Evolutionary conservation across 257 asterid genomes (phyloP).

Genomic region (Verbascum thapsus): DNA sequence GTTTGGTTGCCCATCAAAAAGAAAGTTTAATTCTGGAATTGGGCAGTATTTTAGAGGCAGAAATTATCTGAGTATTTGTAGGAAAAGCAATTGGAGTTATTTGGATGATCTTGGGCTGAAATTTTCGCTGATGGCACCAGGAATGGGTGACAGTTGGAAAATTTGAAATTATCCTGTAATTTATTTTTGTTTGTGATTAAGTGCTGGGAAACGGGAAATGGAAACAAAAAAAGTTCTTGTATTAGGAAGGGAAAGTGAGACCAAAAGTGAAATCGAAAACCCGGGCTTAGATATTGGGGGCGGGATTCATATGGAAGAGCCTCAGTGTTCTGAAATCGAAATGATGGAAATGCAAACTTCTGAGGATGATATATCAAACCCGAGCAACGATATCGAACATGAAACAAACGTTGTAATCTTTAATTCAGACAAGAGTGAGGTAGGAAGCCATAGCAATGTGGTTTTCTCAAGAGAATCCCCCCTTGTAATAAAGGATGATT

Average conservation of each 20-base stretch:
- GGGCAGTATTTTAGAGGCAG: conserved; percentile 8
- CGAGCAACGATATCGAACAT: conserved; percentile 28
- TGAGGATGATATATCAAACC: conserved; percentile 36
- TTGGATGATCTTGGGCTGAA: conserved; percentile 28
- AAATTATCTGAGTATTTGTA: conserved; percentile 24
- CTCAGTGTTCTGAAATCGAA: conserved; percentile 59
- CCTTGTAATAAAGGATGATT: conserved; percentile 57
- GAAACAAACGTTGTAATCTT: conserved; percentile 40
- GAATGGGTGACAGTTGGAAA: conserved; percentile 44
- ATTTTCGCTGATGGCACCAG: conserved; percentile 21
- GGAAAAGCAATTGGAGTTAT: conserved; percentile 15
- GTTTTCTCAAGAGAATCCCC: conserved; percentile 75
- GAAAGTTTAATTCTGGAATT: conserved; percentile 25
- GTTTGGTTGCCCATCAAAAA: conserved; percentile 15
- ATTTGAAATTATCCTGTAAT: conserved; percentile 20
- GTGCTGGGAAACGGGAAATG: conserved; percentile 32
- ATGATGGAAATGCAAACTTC: conserved; percentile 65
- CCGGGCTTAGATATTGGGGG: conserved; percentile 33
- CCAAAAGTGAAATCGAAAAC: conserved; percentile 33
- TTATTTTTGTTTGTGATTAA: conserved; percentile 1
- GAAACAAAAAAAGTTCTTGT: conserved; percentile 34
- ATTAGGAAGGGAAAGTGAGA: conserved; percentile 38
- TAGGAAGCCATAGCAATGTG: conserved; percentile 61
- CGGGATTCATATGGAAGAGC: conserved; percentile 36
- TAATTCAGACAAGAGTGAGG: conserved; percentile 49